phyloP scores from a whole-genome alignment of 2,329 filamentous ascomycete species.

The Colletotrichum chlorophyti region DNA sequence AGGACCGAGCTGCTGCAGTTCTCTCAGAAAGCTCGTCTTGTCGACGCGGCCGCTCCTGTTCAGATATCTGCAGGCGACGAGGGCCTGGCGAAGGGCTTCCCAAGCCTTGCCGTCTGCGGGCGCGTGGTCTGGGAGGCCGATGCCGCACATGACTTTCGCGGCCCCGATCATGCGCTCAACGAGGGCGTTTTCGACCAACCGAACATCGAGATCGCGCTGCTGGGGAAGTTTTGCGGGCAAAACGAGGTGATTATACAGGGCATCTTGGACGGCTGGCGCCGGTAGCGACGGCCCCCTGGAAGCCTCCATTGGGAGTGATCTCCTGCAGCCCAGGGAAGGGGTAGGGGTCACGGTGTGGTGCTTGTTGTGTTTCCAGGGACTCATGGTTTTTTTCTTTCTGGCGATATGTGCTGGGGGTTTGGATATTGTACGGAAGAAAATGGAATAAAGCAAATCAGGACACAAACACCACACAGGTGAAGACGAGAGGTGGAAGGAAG shows the following conservation, averaged over 20 bases:
- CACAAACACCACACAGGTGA: no score
- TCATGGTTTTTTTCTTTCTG: no score
- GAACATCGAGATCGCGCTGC: slow-evolving; percentile 3
- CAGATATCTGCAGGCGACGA: slow-evolving; percentile 2
- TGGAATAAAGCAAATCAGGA: no score
- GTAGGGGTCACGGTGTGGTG: no score
- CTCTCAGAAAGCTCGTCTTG: neutral
- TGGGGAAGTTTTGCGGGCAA: slow-evolving; percentile 22
- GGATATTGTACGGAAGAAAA: no score
- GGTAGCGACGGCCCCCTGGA: neutral
- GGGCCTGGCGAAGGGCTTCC: neutral
- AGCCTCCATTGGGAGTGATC: slow-evolving; percentile 4
- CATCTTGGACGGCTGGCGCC: slow-evolving; percentile 10
- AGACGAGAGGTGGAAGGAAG: no score
- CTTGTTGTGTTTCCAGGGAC: no score
- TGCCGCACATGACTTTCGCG: neutral
- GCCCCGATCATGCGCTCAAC: slow-evolving; percentile 1
- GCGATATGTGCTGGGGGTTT: no score
- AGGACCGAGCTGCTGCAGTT: neutral
- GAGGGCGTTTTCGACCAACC: slow-evolving; percentile 9
- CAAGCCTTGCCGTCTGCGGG: neutral
- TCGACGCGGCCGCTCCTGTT: slow-evolving; percentile 14
- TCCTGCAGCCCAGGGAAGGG: no score
- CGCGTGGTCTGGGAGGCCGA: neutral
- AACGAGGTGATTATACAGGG: slow-evolving; percentile 18